These are phyloP conservation scores for Cytidiella melzeri DNA, from an alignment of 768 basidiomycete genomes.

Conservation along the genomic window DNA sequence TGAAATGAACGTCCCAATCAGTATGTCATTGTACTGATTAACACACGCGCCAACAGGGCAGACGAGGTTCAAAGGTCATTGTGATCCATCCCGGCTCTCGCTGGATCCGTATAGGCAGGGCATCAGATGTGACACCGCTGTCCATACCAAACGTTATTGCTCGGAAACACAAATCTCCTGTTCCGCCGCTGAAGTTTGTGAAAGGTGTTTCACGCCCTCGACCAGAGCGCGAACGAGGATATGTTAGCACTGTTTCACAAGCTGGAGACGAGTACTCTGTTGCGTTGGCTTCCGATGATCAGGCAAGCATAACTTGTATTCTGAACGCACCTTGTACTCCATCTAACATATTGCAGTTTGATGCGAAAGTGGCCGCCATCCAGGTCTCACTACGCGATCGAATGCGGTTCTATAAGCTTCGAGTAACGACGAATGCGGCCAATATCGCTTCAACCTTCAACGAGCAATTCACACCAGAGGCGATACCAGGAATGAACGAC, in stretches of 20 bases:
- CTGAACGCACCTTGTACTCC: not conserved
- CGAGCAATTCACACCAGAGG: conserved; percentile 76
- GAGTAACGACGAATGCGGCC: conserved; percentile 64
- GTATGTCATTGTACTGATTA: not conserved
- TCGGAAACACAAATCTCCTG: conserved; percentile 45
- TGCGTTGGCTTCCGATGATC: conserved; percentile 46
- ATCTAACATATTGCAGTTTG: conserved; percentile 42
- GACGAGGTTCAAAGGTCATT: conserved; percentile 73
- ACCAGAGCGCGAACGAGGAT: conserved; percentile 25
- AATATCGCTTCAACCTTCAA: conserved; percentile 75
- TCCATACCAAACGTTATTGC: conserved; percentile 69
- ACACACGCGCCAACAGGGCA: conserved; percentile 25
- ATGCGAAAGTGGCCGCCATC: conserved; percentile 68
- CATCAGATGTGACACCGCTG: conserved; percentile 70
- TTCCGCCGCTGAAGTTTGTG: conserved; percentile 38
- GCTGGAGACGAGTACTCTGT: conserved; percentile 49
- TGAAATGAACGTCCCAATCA: not conserved
- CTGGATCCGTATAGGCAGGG: conserved; percentile 65
- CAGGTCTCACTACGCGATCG: conserved; percentile 69
- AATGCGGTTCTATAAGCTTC: conserved; percentile 82
- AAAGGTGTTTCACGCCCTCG: conserved; percentile 53
- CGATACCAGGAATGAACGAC: conserved; percentile 82
- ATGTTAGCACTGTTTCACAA: conserved; percentile 20
- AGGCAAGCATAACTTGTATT: conserved; percentile 47
- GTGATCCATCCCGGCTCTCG: conserved; percentile 79